phyloP scores from a whole-genome alignment of 208 protist genomes.

The Endotrypanum monterogeii region DNA sequence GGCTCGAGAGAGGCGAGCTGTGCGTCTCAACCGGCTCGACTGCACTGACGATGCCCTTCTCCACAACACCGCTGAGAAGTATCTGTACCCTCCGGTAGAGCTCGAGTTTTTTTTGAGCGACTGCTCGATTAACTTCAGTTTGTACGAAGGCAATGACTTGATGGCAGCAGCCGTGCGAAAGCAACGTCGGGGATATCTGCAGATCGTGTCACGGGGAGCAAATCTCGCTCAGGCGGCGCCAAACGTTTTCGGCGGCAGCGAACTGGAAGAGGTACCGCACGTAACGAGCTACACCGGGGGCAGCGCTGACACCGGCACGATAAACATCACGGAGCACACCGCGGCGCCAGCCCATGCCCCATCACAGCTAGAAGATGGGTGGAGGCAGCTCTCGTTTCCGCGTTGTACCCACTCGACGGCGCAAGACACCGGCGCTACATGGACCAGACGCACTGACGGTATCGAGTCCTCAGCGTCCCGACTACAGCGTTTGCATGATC shows the following conservation, averaged over 20 bases:
- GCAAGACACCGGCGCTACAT: background rate
- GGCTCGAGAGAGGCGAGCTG: slow-evolving; percentile 11
- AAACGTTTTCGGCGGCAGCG: slow-evolving; percentile 3
- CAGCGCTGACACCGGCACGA: background rate
- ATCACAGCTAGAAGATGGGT: background rate
- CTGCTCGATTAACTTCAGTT: slow-evolving; percentile 40
- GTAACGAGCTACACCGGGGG: background rate
- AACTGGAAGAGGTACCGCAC: background rate
- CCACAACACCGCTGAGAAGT: slow-evolving; percentile 27
- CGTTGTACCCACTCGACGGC: background rate
- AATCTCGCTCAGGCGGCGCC: slow-evolving; percentile 12
- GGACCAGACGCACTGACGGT: background rate
- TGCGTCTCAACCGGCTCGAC: slow-evolving; percentile 26
- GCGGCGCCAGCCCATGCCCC: background rate
- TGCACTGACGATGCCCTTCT: slow-evolving; percentile 31
- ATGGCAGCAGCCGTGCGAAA: slow-evolving; percentile 31
- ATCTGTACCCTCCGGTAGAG: slow-evolving; percentile 32
- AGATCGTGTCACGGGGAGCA: slow-evolving; percentile 26
- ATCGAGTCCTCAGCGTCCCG: slow-evolving; percentile 27
- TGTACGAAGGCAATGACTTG: slow-evolving; percentile 62
- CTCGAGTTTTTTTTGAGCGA: slow-evolving; percentile 48
- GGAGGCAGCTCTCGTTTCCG: background rate
- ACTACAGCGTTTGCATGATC: slow-evolving; percentile 20
- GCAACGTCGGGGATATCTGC: slow-evolving; percentile 31
- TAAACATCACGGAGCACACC: background rate